Conservation (phyloP, 2,329 filamentous ascomycete genomes). For the Fusarium sp. region DNA sequence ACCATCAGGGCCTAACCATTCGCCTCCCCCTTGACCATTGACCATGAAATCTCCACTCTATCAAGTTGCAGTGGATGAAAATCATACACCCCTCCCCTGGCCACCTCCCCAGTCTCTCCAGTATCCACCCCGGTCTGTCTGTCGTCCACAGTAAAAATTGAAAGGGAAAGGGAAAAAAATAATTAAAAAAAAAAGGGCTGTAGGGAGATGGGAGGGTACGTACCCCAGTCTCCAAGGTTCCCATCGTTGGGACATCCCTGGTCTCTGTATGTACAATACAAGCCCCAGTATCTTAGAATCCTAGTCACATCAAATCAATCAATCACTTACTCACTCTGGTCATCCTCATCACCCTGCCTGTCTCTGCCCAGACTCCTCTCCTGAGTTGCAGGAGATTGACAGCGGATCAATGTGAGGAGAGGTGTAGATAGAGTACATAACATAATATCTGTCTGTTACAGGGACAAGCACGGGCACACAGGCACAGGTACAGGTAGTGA, state of each 20-base stretch:
- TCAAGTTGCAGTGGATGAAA: conserved; percentile 28
- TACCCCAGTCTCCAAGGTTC: conserved; percentile 20
- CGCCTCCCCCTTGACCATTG: conserved; percentile 38
- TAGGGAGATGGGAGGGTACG: conserved; percentile 17
- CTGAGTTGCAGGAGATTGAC: conserved; percentile 39
- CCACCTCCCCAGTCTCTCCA: conserved; percentile 42
- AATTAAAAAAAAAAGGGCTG: conserved; percentile 23
- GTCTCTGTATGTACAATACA: conserved; percentile 4
- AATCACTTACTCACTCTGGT: conserved; percentile 31
- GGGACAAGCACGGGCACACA: conserved; percentile 31
- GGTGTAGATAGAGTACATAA: conserved; percentile 23
- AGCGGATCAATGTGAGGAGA: conserved; percentile 19
- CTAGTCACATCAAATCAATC: conserved; percentile 34
- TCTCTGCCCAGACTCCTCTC: conserved; percentile 35
- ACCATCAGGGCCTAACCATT: conserved; percentile 33
- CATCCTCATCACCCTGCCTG: conserved; percentile 21
- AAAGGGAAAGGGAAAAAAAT: conserved; percentile 21
- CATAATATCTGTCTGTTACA: conserved; percentile 27
- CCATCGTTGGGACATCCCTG: conserved; percentile 19
- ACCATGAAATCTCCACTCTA: conserved; percentile 29
- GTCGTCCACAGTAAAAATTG: conserved; percentile 31
- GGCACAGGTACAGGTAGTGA: conserved; percentile 21
- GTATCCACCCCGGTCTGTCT: conserved; percentile 40
- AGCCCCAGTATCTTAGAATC: conserved; percentile 27
- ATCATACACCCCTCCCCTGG: conserved; percentile 37